These are phyloP conservation scores for Orbilia ellipsospora DNA, from an alignment of 2,329 filamentous ascomycete species.

Conservation along the genomic window DNA sequence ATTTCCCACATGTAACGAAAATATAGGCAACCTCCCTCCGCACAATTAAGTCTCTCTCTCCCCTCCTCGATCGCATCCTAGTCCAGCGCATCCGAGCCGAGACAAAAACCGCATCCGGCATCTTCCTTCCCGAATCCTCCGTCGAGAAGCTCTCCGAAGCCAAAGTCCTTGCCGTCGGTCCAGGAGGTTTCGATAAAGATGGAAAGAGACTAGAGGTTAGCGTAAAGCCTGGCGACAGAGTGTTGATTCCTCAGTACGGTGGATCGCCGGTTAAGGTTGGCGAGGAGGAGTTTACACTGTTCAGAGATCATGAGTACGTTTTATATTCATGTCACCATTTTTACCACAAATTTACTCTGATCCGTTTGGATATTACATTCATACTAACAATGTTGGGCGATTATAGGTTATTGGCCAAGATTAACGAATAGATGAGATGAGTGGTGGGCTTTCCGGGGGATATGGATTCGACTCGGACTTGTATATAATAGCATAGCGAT, in stretches of 20 bases:
- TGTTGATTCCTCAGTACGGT: constrained; percentile 95
- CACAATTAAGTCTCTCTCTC: constrained; percentile 92
- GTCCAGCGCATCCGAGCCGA: constrained; percentile 98
- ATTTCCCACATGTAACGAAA: neutral
- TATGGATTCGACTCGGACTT: constrained; percentile 6
- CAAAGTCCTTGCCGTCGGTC: constrained; percentile 93
- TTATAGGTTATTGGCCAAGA: constrained; percentile 92
- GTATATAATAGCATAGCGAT: constrained; percentile 48
- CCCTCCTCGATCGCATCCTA: constrained; percentile 96
- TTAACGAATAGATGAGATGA: constrained; percentile 79
- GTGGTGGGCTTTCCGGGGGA: neutral
- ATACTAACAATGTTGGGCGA: neutral
- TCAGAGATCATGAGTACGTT: constrained; percentile 97
- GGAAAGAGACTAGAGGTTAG: constrained; percentile 88
- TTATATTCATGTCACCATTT: neutral
- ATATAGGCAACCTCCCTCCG: constrained; percentile 78
- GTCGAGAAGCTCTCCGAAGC: constrained; percentile 99
- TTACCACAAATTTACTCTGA: too few relatives aligned
- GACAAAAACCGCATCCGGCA: constrained; percentile 92
- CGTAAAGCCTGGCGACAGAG: constrained; percentile 85
- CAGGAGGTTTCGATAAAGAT: constrained; percentile 85
- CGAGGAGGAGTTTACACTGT: constrained; percentile 94
- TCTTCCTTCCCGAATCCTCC: constrained; percentile 96
- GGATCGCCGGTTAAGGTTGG: constrained; percentile 96
- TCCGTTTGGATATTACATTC: constrained; percentile 7